Base-by-base conservation (phyloP, 208 protist genomes). In the Tritrichomonas musculus region DNA sequence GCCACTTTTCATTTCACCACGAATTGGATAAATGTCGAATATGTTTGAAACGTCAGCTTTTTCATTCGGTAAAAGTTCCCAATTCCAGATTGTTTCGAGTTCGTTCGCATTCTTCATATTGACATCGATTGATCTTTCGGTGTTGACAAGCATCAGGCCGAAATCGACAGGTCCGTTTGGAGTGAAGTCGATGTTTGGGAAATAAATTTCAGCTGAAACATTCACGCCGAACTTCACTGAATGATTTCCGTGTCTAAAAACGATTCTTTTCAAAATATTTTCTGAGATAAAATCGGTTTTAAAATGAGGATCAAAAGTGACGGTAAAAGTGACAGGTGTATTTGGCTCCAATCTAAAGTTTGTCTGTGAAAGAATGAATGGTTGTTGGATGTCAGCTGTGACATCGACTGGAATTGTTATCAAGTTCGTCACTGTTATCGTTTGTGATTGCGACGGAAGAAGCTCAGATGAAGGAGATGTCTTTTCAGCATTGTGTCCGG, bases 11-110 rank as follows among this genome's bases (percentile, higher is more conserved):
- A 88, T 53, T 5, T n/a, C 11, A 22, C 77, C 77, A 13, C 77
- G 0, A 57, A 88, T 88, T 88, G 77, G 77, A 88, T 57, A 88
- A 39, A 88, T 88, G 17, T 88, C 77, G 47, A 88, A 88, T n/a
- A 69, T 69, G 5, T n/a, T n/a, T 17, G 22, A 33, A 82, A 47
- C 73, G 39, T 88, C 77, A 39, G 3, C 39, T 39, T 88, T 57
- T 27, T 88, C n/a, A 53, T 88, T 57, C 5, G 11, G 11, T 8
- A 69, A 33, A 8, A 88, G 20, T 60, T 44, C 47, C 77, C 77
- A 88, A 53, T 88, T 30, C 11, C 44, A 88, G 39, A 39, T 57
- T 36, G 47, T 47, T 57, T 41, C n/a, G 0, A 88, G 30, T 39
- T 33, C 47, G 4, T 14, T 39, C 3, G 33, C 41, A 88, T 88